Evolutionary conservation across 805 yeast species (phyloP).

Genomic region (Zygoascus flipseniorum): DNA sequence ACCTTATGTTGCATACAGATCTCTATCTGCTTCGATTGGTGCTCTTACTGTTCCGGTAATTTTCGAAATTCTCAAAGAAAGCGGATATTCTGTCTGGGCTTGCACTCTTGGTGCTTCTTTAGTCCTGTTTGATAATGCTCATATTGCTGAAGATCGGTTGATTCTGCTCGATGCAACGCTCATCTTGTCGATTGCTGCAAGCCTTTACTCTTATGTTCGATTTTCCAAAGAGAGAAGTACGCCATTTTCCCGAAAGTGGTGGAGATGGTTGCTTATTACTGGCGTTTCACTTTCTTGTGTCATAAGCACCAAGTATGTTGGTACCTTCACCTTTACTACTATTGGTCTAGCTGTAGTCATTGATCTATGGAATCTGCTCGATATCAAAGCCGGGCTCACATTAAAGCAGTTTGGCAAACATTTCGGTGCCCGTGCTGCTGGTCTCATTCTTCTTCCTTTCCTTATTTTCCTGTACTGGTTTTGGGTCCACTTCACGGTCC

Average conservation of each 20-base stretch:
- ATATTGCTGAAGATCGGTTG: constrained; percentile 80
- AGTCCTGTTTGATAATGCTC: constrained; percentile 84
- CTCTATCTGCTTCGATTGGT: constrained; percentile 74
- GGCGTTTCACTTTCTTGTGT: constrained; percentile 86
- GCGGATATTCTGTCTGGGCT: constrained; percentile 70
- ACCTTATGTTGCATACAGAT: constrained; percentile 78
- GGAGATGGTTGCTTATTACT: constrained; percentile 76
- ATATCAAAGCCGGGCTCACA: constrained; percentile 57
- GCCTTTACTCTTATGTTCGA: constrained; percentile 69
- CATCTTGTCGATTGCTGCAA: constrained; percentile 70
- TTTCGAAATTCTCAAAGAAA: constrained; percentile 77
- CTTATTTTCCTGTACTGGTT: constrained; percentile 81
- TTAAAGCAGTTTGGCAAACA: constrained; percentile 49
- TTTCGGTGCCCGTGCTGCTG: constrained; percentile 60
- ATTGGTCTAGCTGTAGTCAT: constrained; percentile 79
- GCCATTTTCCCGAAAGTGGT: constrained; percentile 72
- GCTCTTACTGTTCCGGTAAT: constrained; percentile 74
- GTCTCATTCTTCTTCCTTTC: constrained; percentile 74
- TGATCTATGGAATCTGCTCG: constrained; percentile 85
- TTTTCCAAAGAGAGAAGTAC: constrained; percentile 60
- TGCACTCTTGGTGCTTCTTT: constrained; percentile 68
- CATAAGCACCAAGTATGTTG: constrained; percentile 93
- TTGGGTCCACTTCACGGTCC: constrained; percentile 77
- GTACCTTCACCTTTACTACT: constrained; percentile 81
- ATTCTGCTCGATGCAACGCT: constrained; percentile 88